Evolutionary conservation across 306 rosid genomes (phyloP).

Genomic region (Sophora flavescens): DNA sequence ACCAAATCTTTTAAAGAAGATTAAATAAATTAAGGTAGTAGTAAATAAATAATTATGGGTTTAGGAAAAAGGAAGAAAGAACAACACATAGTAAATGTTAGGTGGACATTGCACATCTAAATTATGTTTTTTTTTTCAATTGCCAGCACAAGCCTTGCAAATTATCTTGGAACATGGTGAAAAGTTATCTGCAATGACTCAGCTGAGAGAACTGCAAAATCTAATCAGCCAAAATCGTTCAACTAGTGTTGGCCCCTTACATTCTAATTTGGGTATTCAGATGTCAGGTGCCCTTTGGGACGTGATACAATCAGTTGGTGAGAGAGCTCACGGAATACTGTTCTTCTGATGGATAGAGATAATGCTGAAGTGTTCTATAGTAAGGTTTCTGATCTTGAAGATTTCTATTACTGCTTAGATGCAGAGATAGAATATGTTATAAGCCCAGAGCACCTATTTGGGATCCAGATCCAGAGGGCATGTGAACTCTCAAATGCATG

Average conservation of each 20-base stretch:
- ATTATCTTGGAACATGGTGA: constrained; percentile 94
- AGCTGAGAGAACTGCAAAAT: constrained; percentile 89
- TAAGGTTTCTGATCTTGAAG: constrained; percentile 92
- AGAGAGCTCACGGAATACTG: constrained; percentile 89
- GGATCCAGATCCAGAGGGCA: constrained; percentile 78
- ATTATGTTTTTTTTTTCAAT: constrained; percentile 22
- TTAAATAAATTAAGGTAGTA: constrained; percentile 13
- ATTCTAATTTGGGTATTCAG: constrained; percentile 62
- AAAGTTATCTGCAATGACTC: constrained; percentile 91
- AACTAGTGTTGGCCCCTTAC: constrained; percentile 56
- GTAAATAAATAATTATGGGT: constrained; percentile 25
- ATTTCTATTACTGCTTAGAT: constrained; percentile 83
- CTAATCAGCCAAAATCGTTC: constrained; percentile 79
- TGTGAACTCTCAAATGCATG: constrained; percentile 94
- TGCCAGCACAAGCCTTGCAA: constrained; percentile 85
- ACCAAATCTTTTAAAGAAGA: constrained; percentile 14
- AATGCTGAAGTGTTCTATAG: constrained; percentile 97
- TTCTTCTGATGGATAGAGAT: constrained; percentile 98
- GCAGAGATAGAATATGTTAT: constrained; percentile 79
- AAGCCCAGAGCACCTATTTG: constrained; percentile 70
- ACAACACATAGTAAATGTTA: not conserved
- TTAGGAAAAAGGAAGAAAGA: not conserved
- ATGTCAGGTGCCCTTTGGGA: constrained; percentile 97
- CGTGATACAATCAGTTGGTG: constrained; percentile 93
- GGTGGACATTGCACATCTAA: constrained; percentile 42